Base-by-base conservation (phyloP, 352 stramenopile genomes). In the Aphanomyces invadans region DNA sequence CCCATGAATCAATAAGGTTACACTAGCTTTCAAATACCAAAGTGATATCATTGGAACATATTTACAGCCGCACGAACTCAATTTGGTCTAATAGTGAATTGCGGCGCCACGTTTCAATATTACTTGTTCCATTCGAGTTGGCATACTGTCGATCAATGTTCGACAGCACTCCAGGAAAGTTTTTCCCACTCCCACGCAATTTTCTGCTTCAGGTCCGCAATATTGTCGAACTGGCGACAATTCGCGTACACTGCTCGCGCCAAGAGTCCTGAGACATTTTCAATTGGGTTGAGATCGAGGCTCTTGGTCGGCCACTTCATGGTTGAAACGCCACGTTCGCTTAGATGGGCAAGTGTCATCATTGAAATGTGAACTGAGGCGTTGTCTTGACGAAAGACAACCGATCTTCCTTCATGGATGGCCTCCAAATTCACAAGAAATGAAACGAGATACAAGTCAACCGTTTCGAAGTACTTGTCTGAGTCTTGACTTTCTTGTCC, bases 391-490 rank as follows among this genome's bases (percentile, higher is more conserved):
- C 36, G 51, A 25, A 1, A 60, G 5, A 1, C 25, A 25, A 39
- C 19, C n/a, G n/a, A n/a, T n/a, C 19, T 67, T 31, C 21, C 21
- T 29, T 0, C 46, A 10, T 1, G n/a, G 10, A 21, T 54, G 11
- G 10, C 21, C 21, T 54, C 10, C 26, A 19, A 49, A 57, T 32
- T 71, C 71, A 23, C 10, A 23, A 60, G 51, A 62, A 63, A 74
- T 0, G 69, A 66, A 4, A 79, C 36, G 9, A 76, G 15, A 17
- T 65, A 73, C 28, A 73, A 45, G 2, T 62, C 71, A 0, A 76
- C 1, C 0, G 65, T 76, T 19, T 70, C 69, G 0, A 71, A 33
- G 15, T 79, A 76, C 38, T 72, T 29, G n/a, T n/a, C n/a, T n/a
- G 61, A 71, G 36, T 60, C 25, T 60, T 60, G 51, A 1, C 36